Evolutionary conservation across 495 filamentous ascomycete species (phyloP).

Genomic region (Ramalina peruviana): DNA sequence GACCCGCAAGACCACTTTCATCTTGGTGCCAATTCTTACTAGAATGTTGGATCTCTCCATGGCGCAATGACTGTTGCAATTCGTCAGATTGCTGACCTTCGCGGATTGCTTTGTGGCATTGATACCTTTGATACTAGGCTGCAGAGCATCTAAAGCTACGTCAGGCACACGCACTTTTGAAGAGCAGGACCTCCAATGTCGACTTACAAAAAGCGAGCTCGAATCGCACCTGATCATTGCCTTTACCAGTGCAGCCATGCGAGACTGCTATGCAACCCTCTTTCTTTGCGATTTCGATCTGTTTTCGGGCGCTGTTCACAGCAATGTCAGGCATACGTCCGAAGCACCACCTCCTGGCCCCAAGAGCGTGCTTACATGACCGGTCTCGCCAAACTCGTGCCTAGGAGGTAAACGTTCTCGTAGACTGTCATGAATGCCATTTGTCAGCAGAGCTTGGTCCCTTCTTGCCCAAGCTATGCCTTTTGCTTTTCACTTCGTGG

Average conservation of each 20-base stretch:
- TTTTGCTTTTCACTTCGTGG: not conserved
- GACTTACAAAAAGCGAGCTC: conserved; percentile 35
- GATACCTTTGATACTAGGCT: conserved; percentile 40
- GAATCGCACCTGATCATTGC: conserved; percentile 81
- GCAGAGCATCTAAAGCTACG: conserved; percentile 57
- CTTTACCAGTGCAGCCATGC: conserved; percentile 54
- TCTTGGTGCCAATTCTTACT: conserved; percentile 14
- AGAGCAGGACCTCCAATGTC: conserved; percentile 44
- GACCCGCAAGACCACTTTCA: not conserved
- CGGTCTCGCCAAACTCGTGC: conserved; percentile 68
- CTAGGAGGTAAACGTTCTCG: conserved; percentile 13
- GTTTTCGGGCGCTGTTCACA: conserved; percentile 54
- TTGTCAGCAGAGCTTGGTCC: conserved; percentile 32
- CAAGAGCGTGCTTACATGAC: conserved; percentile 62
- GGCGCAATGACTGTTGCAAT: conserved; percentile 62
- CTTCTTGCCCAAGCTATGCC: conserved; percentile 38
- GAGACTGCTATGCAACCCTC: conserved; percentile 35
- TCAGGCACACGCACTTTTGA: conserved; percentile 39
- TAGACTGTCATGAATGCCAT: not conserved
- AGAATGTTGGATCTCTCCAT: conserved; percentile 78
- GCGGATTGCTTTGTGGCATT: conserved; percentile 40
- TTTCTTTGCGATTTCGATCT: conserved; percentile 57
- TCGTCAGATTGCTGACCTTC: conserved; percentile 27
- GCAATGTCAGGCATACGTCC: not conserved
- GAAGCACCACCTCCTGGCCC: not conserved